Base-by-base conservation (phyloP, 2,329 filamentous ascomycete genomes). In the Coniochaeta sp. region DNA sequence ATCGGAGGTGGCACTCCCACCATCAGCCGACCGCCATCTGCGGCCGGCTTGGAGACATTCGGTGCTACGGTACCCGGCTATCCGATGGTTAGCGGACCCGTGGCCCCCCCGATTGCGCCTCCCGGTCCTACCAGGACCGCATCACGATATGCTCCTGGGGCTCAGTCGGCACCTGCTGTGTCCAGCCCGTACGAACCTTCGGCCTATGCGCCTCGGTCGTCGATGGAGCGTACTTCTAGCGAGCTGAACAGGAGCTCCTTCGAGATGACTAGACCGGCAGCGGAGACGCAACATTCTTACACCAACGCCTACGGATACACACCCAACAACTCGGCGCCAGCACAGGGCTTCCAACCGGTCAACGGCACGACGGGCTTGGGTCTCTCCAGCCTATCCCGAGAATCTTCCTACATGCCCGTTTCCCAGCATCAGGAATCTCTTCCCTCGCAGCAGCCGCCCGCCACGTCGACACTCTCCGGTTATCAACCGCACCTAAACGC, bases 1-100 rank as follows among this genome's bases (percentile, higher is more conserved):
- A 82, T 96, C 50, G 78, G 87, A 26, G 82, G 86, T n/a, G 83
- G 83, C 27, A 88, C 87, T 2, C 87, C 88, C 6, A 86, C 81
- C 2, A 79, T 91, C 54, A 91, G 87, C 63, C 80, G 87, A 38
- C 83, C 86, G 2, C 84, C 87, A 3, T 94, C 88, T 4, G 78
- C 66, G 66, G 81, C 79, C 4, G 83, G 79, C 60, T 82, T 89
- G 45, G 91, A 96, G 58, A 70, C 88, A 6, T 95, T 94, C 63
- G 85, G 84, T 5, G 82, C 79, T 60, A 50, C 55, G 53, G 62
- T 64, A 52, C 68, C 70, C 35, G 65, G 55, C 33, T 60, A 60
- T 50, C 58, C 55, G 53, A 63, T 64, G 53, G 6, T 65, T 63
- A 65, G 54, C 50, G 67, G 62, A 5, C 65, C 67, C 0, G 63